Conservation (phyloP, 192 early-diverging fungal genomes). For the Powellomyces hirtus region DNA sequence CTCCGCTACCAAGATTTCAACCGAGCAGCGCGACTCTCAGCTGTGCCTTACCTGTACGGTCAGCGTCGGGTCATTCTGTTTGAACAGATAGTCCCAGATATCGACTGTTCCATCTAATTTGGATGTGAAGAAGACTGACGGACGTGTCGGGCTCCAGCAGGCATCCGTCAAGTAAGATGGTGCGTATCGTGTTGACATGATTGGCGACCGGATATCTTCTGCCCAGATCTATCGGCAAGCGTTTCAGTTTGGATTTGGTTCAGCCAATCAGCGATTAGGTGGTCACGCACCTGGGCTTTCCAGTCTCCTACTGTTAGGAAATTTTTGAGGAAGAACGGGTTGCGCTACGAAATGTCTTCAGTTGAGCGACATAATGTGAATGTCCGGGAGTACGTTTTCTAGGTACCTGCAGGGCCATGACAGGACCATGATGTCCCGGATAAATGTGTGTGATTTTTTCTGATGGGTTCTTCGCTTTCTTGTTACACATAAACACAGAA, state of each 20-base stretch:
- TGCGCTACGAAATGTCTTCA: conserved; percentile 36
- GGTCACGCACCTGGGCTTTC: conserved; percentile 45
- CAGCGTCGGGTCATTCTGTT: conserved; percentile 57
- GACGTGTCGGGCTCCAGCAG: conserved; percentile 57
- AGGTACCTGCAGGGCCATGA: conserved; percentile 52
- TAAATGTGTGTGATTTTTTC: conserved; percentile 62
- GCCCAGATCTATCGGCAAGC: conserved; percentile 62
- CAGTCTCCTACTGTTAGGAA: conserved; percentile 63
- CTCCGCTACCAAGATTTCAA: no score
- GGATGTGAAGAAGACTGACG: conserved; percentile 58
- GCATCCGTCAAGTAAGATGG: conserved; percentile 55
- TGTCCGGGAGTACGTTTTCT: neutral
- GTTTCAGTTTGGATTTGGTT: no score
- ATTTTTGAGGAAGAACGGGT: conserved; percentile 66
- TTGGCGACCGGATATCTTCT: conserved; percentile 58
- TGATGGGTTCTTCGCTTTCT: conserved; percentile 58
- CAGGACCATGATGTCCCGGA: conserved; percentile 58
- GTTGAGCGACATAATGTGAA: neutral
- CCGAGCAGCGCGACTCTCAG: neutral
- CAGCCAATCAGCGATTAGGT: neutral
- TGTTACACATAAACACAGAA: conserved; percentile 63
- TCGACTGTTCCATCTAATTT: conserved; percentile 59
- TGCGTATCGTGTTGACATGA: conserved; percentile 53
- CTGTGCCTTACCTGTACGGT: conserved; percentile 49
- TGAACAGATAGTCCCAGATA: conserved; percentile 60